These are phyloP conservation scores for Apiospora saccharicola DNA, from an alignment of 2,329 filamentous ascomycete genomes.

Conservation along the genomic window DNA sequence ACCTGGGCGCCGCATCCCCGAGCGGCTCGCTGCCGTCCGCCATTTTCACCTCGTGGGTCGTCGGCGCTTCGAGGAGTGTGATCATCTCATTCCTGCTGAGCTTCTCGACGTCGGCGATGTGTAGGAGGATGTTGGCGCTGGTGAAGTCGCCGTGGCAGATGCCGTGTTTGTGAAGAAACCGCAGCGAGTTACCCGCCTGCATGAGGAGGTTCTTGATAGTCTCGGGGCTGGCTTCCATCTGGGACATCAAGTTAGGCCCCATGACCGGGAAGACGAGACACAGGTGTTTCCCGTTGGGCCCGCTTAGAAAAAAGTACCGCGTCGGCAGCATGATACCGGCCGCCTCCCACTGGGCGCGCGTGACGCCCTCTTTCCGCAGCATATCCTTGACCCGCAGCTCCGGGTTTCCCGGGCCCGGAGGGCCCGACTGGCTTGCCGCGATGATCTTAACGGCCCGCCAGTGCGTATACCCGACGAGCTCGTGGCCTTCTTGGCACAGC, in stretches of 20 bases:
- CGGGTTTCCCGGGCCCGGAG: no score
- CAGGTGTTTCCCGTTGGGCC: slow-evolving; percentile 14
- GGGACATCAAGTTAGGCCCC: slow-evolving; percentile 21
- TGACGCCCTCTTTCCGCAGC: background rate
- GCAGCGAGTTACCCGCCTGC: slow-evolving; percentile 6
- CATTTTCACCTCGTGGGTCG: background rate
- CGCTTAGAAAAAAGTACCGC: background rate
- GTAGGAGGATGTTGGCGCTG: slow-evolving; percentile 23
- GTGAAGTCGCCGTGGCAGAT: slow-evolving; percentile 27
- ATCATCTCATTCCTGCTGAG: slow-evolving; percentile 24
- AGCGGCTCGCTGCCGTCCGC: background rate
- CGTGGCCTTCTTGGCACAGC: slow-evolving; percentile 16
- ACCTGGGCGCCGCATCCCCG: background rate
- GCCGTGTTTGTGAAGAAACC: background rate
- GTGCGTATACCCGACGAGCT: background rate
- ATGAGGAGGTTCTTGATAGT: slow-evolving; percentile 12
- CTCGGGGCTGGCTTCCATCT: background rate
- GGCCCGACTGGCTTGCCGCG: slow-evolving; percentile 7
- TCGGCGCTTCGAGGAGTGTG: background rate
- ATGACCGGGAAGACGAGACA: slow-evolving; percentile 23
- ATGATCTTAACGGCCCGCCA: slow-evolving; percentile 23
- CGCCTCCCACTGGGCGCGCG: background rate
- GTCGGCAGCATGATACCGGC: slow-evolving; percentile 18
- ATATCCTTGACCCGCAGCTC: background rate
- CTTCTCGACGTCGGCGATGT: slow-evolving; percentile 19